Base-by-base conservation (phyloP, 2,329 filamentous ascomycete species). In the Colletotrichum chlorophyti region DNA sequence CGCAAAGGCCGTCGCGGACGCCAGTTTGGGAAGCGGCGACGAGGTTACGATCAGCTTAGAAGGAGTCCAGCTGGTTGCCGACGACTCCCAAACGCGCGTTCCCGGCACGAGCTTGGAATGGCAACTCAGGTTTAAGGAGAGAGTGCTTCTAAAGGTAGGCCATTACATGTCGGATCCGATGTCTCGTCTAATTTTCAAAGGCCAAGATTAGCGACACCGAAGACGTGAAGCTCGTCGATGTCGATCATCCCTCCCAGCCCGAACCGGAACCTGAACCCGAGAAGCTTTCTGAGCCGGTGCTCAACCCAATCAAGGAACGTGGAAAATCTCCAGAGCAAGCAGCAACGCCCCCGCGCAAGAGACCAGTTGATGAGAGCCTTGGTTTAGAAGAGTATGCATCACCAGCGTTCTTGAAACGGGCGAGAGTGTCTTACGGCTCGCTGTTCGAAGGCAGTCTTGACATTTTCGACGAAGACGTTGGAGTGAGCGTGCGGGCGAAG, bases 11-110 rank as follows among this genome's bases (percentile, higher is more conserved):
- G 80, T 96, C 34, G 85, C 87, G 7, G 82, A 83, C 45, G 84
- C 83, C 10, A 84, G 83, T 10, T 75, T 97, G 21, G 88, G 89
- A 2, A 94, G 92, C 64, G 91, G 92, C 14, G 93, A 97, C 72
- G 83, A 86, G 63, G 76, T 97, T 26, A 73, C 83, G 4, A 70
- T 98, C 63, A 81, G 83, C 61, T 76, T 98, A 60, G 81, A 84
- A 32, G 91, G 91, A 3, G 90, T 80, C 5, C 76, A 81, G 55
- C 95, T 91, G 83, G 77, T 81, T 48, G 80, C 80, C 46, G 81
- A 83, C 57, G 76, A 79, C 32, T 74, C 74, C 21, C 74, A 76
- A 37, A 76, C 74, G 29, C 76, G 76, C 24, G 73, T 83, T 15
- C 79, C 81, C 0, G 84, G 79, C 7, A 78, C 78, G 31, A 77